A percentile compares a stretch with the other conserved stretches of the same genome.
Conservation (phyloP, 2,329 filamentous ascomycete species). For the Drechslerella stenobrocha region DNA sequence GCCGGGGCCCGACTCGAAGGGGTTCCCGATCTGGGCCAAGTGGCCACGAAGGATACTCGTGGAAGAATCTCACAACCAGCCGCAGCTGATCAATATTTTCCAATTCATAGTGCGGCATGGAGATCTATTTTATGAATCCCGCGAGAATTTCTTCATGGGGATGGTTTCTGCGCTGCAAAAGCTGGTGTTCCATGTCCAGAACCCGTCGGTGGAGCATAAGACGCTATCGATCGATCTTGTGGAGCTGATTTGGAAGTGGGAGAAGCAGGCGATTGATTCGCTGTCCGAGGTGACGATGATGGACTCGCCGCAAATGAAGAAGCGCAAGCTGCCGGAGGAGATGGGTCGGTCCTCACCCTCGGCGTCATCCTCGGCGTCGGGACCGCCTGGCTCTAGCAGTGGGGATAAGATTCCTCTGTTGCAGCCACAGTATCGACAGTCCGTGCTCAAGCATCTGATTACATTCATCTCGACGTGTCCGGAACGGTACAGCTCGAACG, state of each 20-base stretch:
- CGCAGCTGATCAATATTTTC: slow-evolving; percentile 96
- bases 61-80: slow-evolving; percentile 91
- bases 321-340: slow-evolving; percentile 68
- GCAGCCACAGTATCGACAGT: slow-evolving; percentile 59
- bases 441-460: slow-evolving; percentile 88
- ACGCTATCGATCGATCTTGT: slow-evolving; percentile 89
- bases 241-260: slow-evolving; percentile 88
- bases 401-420: slow-evolving; percentile 38
- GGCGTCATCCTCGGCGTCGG: slow-evolving; percentile 25
- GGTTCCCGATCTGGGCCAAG: slow-evolving; percentile 81
- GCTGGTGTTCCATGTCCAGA: slow-evolving; percentile 74
- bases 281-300: slow-evolving; percentile 58
- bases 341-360: slow-evolving; percentile 31
- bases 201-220: slow-evolving; percentile 85
- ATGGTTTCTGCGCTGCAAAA: slow-evolving; percentile 89
- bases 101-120: slow-evolving; percentile 92
- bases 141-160: slow-evolving; percentile 84
- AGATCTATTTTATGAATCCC: slow-evolving; percentile 89
- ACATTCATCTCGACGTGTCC: slow-evolving; percentile 90
- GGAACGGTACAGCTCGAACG: slow-evolving; percentile 74
- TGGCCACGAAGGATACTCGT: slow-evolving; percentile 86
- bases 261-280: slow-evolving; percentile 70
- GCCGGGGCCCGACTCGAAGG: slow-evolving; percentile 68
- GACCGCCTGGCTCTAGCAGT: slow-evolving; percentile 37
- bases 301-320: slow-evolving; percentile 72